These are phyloP conservation scores for Candida saitoana DNA, from an alignment of 805 yeast genomes.

Conservation along the genomic window DNA sequence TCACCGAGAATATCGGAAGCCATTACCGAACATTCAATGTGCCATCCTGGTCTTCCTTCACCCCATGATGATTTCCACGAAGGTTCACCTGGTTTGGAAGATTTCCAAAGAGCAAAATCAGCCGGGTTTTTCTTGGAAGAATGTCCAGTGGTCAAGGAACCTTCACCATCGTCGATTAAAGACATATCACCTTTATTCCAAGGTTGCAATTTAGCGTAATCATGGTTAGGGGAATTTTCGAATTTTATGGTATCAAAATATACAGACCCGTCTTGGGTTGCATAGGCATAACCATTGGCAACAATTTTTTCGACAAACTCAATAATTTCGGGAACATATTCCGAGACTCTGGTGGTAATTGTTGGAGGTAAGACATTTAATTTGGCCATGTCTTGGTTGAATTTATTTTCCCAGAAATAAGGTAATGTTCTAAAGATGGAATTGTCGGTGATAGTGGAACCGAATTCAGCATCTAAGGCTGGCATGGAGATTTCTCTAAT, in stretches of 20 bases:
- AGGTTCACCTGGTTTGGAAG: constrained; percentile 96
- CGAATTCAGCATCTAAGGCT: constrained; percentile 64
- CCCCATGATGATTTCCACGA: constrained; percentile 97
- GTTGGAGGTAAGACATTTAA: constrained; percentile 83
- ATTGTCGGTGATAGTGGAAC: constrained; percentile 79
- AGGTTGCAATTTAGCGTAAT: constrained; percentile 94
- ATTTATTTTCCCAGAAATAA: constrained; percentile 84
- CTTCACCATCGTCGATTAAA: constrained; percentile 92
- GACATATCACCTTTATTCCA: constrained; percentile 92
- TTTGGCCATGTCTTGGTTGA: constrained; percentile 77
- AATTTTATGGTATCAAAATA: constrained; percentile 87
- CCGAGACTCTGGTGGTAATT: constrained; percentile 90
- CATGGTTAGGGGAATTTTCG: constrained; percentile 68
- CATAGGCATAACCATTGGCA: constrained; percentile 76
- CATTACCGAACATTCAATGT: constrained; percentile 98
- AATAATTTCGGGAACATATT: constrained; percentile 90
- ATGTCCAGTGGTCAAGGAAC: constrained; percentile 57
- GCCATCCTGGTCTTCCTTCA: constrained; percentile 98
- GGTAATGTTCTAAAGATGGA: constrained; percentile 77
- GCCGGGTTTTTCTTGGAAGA: constrained; percentile 67
- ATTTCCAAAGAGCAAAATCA: constrained; percentile 96
- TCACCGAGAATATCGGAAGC: constrained; percentile 84
- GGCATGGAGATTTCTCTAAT: constrained; percentile 79
- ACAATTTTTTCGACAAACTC: constrained; percentile 73
- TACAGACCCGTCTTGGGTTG: constrained; percentile 86